Conservation (phyloP, 163 green algal genomes). For the Scenedesmus sp. region DNA sequence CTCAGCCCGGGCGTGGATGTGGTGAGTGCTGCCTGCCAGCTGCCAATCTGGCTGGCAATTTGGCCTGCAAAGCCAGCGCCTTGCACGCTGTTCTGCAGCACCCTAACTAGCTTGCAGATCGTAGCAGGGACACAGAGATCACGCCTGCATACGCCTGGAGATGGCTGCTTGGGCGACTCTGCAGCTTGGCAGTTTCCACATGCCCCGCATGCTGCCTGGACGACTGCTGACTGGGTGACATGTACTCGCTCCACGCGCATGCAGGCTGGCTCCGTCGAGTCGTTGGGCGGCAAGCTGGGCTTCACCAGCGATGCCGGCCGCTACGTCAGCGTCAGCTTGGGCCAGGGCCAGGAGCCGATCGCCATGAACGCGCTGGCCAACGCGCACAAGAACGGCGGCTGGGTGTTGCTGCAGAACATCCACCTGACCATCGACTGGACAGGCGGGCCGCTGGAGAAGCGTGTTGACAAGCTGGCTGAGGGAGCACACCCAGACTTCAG, state of each 20-base stretch:
- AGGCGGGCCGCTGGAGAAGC: conserved; percentile 86
- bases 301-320: conserved; percentile 82
- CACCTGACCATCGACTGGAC: conserved; percentile 97
- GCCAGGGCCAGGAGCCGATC: conserved; percentile 94
- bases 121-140: too few relatives aligned
- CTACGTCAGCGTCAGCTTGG: conserved; percentile 89
- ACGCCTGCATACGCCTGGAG: too few relatives aligned
- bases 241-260: neutral
- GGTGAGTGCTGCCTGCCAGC: conserved; percentile 29
- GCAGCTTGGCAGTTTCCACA: too few relatives aligned
- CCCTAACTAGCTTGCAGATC: too few relatives aligned
- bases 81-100: too few relatives aligned
- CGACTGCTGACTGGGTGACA: neutral
- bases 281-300: conserved; percentile 84
- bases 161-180: too few relatives aligned
- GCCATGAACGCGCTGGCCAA: conserved; percentile 88
- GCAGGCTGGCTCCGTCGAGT: conserved; percentile 77
- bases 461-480: conserved; percentile 90
- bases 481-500: conserved; percentile 91
- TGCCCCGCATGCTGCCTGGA: neutral
- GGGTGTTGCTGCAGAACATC: conserved; percentile 98
- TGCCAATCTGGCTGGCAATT: neutral
- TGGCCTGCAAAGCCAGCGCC: neutral
- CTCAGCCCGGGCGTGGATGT: conserved; percentile 94
- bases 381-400: conserved; percentile 90